Conservation (phyloP, 2,329 filamentous ascomycete species). For the Phialophora macrospora region DNA sequence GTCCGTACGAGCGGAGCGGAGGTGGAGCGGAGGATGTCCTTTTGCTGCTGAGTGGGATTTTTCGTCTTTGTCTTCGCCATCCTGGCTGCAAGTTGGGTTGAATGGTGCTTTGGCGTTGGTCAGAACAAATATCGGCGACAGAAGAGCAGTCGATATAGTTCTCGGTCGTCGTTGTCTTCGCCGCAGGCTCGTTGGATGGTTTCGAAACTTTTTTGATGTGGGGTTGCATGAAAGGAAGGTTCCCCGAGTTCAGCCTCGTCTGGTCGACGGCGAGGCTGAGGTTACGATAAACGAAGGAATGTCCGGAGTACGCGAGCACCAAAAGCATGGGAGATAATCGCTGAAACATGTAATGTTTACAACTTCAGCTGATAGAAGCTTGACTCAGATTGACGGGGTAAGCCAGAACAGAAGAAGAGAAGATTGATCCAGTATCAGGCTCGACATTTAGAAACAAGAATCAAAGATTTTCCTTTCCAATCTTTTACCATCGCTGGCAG, state of each 20-base stretch:
- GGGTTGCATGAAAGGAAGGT: neutral
- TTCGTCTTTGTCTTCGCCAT: conserved; percentile 35
- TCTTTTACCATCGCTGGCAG: no score
- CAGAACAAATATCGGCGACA: neutral
- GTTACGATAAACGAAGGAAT: neutral
- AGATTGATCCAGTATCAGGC: no score
- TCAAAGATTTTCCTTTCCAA: no score
- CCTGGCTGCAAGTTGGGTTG: neutral
- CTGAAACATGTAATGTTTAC: no score
- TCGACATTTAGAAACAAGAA: no score
- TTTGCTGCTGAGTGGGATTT: conserved; percentile 19
- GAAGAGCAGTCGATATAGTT: neutral
- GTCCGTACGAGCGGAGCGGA: conserved; percentile 47
- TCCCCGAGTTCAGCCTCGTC: neutral
- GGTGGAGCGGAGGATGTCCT: conserved; percentile 33
- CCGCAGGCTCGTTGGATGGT: neutral
- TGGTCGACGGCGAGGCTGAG: neutral
- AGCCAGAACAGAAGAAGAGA: no score
- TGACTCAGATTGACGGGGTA: no score
- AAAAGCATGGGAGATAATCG: no score
- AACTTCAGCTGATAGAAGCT: no score
- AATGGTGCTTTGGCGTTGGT: neutral
- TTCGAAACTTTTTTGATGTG: neutral
- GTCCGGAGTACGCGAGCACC: no score
- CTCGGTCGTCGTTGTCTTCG: neutral